Evolutionary conservation across 805 yeast species (phyloP).

Genomic region (Myxozyma sirexii): DNA sequence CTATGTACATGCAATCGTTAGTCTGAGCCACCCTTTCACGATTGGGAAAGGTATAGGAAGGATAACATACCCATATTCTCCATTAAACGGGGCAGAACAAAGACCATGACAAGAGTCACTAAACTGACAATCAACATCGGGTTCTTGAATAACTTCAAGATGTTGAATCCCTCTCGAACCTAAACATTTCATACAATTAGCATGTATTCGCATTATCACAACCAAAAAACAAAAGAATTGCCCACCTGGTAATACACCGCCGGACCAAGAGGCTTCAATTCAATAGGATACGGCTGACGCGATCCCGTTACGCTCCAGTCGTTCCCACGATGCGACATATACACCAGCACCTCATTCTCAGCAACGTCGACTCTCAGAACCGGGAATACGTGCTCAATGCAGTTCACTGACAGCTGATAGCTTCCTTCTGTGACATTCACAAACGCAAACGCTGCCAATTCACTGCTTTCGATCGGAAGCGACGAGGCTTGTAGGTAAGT

Average conservation of each 20-base stretch:
- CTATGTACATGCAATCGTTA: too few species aligned
- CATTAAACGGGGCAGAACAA: conserved; percentile 41
- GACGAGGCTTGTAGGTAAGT: not conserved
- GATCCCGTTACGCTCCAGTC: conserved; percentile 40
- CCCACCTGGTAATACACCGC: conserved; percentile 37
- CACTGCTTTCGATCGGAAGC: not conserved
- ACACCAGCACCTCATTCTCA: conserved; percentile 37
- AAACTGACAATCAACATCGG: conserved; percentile 45
- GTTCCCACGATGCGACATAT: conserved; percentile 39
- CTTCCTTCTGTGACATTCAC: conserved; percentile 37
- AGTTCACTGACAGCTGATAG: conserved; percentile 35
- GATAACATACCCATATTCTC: conserved; percentile 36
- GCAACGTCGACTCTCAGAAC: conserved; percentile 30
- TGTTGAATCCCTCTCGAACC: conserved; percentile 39
- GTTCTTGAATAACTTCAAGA: conserved; percentile 40
- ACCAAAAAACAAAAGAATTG: too few species aligned
- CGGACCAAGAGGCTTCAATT: conserved; percentile 36
- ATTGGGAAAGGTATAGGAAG: too few species aligned
- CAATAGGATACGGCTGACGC: conserved; percentile 40
- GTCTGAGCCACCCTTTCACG: too few species aligned
- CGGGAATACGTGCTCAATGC: conserved; percentile 32
- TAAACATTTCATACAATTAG: not conserved
- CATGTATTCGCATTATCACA: not conserved
- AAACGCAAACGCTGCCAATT: conserved; percentile 34
- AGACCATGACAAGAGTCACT: conserved; percentile 41